Evolutionary conservation across 108 stramenopile species (phyloP), one percentile per base, ranked within the genome.

Genomic region (Schizochytrium sp.): DNA sequence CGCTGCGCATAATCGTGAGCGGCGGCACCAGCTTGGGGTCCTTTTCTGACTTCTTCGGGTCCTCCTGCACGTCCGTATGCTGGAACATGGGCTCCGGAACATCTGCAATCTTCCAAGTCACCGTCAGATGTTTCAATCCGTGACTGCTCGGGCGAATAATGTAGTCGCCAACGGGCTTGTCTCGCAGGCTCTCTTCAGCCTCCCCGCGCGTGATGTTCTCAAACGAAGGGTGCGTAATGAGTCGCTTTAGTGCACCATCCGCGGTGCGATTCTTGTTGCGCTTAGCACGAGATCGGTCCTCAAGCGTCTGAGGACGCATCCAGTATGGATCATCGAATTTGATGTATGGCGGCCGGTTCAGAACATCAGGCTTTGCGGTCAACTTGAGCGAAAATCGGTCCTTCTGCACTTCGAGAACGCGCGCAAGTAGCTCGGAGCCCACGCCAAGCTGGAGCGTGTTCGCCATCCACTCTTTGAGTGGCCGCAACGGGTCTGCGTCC

Each of bases 361-460:
- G 94, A 88, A 96, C 96, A 90, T 96, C 95, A 92, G 94, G 93
- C 87, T 94, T 95, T 72, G 96, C 90, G 90, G 95, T 95, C 89
- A 97, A 92, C 88, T 96, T 96, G 48, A 97, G 95, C 51, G 93
- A 94, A 92, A 97, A 95, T 60, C 96, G 95, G 87, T 97, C 97
- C 93, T 96, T 96, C 89, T 96, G 96, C 8, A 97, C 96, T 90
- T 96, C 95, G 10, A 95, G 96, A 8, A 97, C 92, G 55, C 96
- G 87, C 14, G 95, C 96, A 5, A 95, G 95, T 19, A 97, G 95
- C 63, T 96, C 92, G 23, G 92, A 90, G 18, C 96, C 97, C 71
- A 93, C 93, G 10, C 92, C 71, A 8, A 97, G 51, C 25, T 53
- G 48, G 95, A 90, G 95, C 88, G 60, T 96, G 95, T 83, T 96